Base-by-base conservation (phyloP, 768 basidiomycete genomes). In the Trametes punicea region DNA sequence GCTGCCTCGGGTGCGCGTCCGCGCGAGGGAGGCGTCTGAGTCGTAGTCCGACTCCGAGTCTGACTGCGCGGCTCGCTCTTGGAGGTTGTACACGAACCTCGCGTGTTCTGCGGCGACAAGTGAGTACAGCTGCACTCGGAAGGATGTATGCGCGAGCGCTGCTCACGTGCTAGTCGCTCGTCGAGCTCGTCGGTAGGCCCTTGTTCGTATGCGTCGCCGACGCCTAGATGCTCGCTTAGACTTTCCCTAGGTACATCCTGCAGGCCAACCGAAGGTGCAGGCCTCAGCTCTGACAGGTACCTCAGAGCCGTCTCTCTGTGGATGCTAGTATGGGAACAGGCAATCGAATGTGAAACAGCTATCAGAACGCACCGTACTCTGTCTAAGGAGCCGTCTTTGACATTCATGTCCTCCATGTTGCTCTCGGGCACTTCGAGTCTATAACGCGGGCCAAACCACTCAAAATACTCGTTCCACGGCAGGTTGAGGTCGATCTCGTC, bases 361-460 rank as follows among this genome's bases (percentile, higher is more conserved):
- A 10, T 49, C 46, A 38, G 29, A 7, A 77, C 82, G 57, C 56
- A 91, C 87, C 87, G 81, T 50, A 96, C 86, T 63, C 78, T 78
- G 55, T 96, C 86, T 25, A 98, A 71, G 18, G 90, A 88, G 8
- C 82, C 82, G 63, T 95, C 88, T 59, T 80, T 81, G 56, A 85
- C 71, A 68, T 98, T 99, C 65, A 90, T 73, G 67, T 98, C 93
- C 54, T 97, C 94, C 90, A 96, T 94, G 66, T 98, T 98, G 64
- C 89, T 98, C 58, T 81, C 79, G 23, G 84, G 80, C 1, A 99
- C 95, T 65, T 98, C 95, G 29, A 99, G 76, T 55, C 94, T 79
- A 72, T 95, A 99, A 55, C 94, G 77, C 6, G 96, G 97, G 0
- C 95, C 97, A 68, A 95, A 98, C 87, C 94, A 99, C 69, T 98